These are phyloP conservation scores for Davidsoniella australis DNA, from an alignment of 2,329 filamentous ascomycete species.

Conservation along the genomic window DNA sequence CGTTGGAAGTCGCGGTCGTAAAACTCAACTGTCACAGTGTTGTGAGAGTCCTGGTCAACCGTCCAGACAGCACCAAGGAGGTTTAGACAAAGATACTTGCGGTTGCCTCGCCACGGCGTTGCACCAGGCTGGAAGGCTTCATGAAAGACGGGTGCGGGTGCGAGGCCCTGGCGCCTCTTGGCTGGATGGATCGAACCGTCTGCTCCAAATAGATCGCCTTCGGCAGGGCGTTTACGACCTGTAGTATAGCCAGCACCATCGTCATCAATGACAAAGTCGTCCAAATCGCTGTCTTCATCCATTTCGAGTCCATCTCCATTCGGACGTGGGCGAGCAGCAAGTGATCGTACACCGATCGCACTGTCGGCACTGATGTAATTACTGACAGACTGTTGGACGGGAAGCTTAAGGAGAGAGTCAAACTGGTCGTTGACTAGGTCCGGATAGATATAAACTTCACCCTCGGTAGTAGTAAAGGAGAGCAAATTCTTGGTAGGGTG, in stretches of 20 bases:
- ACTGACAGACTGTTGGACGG: constrained; percentile 46
- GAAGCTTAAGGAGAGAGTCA: constrained; percentile 36
- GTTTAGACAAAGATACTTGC: constrained; percentile 86
- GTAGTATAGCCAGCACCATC: constrained; percentile 77
- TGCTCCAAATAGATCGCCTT: constrained; percentile 32
- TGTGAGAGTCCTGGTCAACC: constrained; percentile 79
- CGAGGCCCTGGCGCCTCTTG: constrained; percentile 32
- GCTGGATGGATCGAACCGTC: constrained; percentile 14
- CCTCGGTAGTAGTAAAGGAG: constrained; percentile 83
- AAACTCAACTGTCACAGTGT: constrained; percentile 94
- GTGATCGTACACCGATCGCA: constrained; percentile 27
- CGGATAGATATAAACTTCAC: constrained; percentile 80
- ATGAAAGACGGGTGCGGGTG: constrained; percentile 57
- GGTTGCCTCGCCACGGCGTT: constrained; percentile 87
- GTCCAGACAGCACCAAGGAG: constrained; percentile 93
- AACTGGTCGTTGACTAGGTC: constrained; percentile 47
- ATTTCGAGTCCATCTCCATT: constrained; percentile 72
- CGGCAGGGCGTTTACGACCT: constrained; percentile 33
- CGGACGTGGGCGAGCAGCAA: constrained; percentile 29
- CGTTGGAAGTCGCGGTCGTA: constrained; percentile 85
- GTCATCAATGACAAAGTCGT: constrained; percentile 86
- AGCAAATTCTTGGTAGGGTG: constrained; percentile 77
- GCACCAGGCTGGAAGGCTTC: constrained; percentile 77
- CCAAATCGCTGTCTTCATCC: constrained; percentile 39
- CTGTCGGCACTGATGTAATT: constrained; percentile 37